Evolutionary conservation across 805 yeast genomes (phyloP).

Genomic region (Candida germanica): DNA sequence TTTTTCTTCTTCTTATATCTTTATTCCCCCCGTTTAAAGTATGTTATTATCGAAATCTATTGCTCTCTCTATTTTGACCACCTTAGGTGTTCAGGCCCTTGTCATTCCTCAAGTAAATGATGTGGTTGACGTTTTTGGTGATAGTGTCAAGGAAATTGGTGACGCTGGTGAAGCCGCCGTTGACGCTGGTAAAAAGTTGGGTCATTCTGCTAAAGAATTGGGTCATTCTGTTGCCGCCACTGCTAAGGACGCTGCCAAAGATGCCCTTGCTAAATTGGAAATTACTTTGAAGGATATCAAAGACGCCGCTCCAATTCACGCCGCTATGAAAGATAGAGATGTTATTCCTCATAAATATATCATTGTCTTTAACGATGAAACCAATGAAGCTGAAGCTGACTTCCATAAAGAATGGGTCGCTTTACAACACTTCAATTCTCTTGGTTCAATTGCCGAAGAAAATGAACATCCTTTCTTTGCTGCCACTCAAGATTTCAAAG

Average conservation of each 20-base stretch:
- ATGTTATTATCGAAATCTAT: slow-evolving; percentile 42
- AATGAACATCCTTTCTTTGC: slow-evolving; percentile 38
- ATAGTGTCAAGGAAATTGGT: slow-evolving; percentile 2
- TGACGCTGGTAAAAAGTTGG: slow-evolving; percentile 18
- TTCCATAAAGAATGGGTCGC: slow-evolving; percentile 70
- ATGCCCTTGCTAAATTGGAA: slow-evolving; percentile 6
- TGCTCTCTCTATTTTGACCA: slow-evolving; percentile 41
- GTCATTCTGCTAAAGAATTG: slow-evolving; percentile 11
- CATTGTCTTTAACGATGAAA: slow-evolving; percentile 72
- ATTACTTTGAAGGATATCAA: slow-evolving; percentile 7
- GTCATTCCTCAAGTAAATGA: slow-evolving; percentile 58
- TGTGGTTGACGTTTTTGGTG: slow-evolving; percentile 35
- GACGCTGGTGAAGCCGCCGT: slow-evolving; percentile 7
- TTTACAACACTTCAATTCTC: slow-evolving; percentile 46
- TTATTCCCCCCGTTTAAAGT: background rate
- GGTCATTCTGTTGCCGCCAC: slow-evolving; percentile 2
- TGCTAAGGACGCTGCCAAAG: slow-evolving; percentile 1
- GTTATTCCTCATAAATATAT: slow-evolving; percentile 76
- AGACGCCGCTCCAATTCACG: slow-evolving; percentile 45
- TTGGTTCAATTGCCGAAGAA: slow-evolving; percentile 26
- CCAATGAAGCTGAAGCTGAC: slow-evolving; percentile 48
- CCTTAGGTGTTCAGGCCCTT: slow-evolving; percentile 44
- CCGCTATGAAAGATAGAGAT: slow-evolving; percentile 39
- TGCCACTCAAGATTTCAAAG: slow-evolving; percentile 20
- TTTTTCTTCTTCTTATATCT: background rate